Evolutionary conservation across 2,329 filamentous ascomycete species (phyloP), one percentile per base, ranked within the genome.

Genomic region (Trichoderma gracile): DNA sequence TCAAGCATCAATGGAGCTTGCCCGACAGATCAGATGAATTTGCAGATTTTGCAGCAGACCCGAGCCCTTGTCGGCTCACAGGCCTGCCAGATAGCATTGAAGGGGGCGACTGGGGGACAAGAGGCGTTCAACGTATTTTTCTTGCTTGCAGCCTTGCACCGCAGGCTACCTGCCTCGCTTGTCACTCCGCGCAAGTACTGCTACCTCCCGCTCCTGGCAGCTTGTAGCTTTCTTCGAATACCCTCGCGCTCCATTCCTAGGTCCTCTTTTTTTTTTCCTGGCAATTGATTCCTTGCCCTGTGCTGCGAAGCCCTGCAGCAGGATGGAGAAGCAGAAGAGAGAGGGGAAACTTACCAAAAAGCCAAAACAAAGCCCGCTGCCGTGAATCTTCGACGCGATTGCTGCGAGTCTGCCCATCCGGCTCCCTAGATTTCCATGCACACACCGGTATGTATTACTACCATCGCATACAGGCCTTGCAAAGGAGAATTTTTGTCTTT

Each of bases 121-220:
- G 52, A 40, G 49, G 47, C 47, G 30, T 62, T 62, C 62, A 58
- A 54, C 54, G 54, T 56, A 52, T 56, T 58, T 59, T 58, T 64
- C 55, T 64, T 64, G 62, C 62, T 59, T 64, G 62, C 62, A 64
- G 62, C 62, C 54, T 59, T 64, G 50, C 50, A 55, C 52, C 49
- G 60, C 60, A 56, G 42, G 60, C 60, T 63, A 52, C 50, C 42
- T 63, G 50, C 60, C 46, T 57, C 42, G 14, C 43, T 33, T 42
- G 58, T 52, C 25, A 46, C 42, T 57, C 27, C 43, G 43, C 10
- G 5, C 33, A 38, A 38, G 33, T 38, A 38, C 10, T 38, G 33
- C 10, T 38, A 38, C 33, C 33, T 38, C 10, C 30, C 12, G 10
- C 30, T 38, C 33, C 33, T 8, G 12, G 12, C 33, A 38, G 33